These are phyloP conservation scores for Ceratorhiza oryzae-sativae DNA, from an alignment of 1,284 basidiomycete genomes.

Conservation along the genomic window DNA sequence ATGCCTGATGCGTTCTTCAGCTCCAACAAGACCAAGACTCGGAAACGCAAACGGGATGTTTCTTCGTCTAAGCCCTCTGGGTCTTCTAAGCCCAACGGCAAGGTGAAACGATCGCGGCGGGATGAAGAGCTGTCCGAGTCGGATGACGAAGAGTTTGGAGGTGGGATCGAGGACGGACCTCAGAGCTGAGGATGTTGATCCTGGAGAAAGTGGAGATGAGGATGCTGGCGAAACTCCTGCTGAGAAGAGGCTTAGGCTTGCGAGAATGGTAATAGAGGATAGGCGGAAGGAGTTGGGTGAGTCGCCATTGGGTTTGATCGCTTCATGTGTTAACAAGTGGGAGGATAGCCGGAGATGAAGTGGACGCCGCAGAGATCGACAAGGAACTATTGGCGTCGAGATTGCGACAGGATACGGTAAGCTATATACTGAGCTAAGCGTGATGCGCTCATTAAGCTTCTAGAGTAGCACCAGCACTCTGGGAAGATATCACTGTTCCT, in stretches of 20 bases:
- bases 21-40: constrained; percentile 33
- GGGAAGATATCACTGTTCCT: constrained; percentile 86
- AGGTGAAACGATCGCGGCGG: constrained; percentile 41
- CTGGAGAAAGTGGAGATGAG: constrained; percentile 72
- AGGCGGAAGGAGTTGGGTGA: constrained; percentile 80
- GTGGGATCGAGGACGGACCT: constrained; percentile 76
- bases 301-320: constrained; percentile 46
- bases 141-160: constrained; percentile 54
- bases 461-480: constrained; percentile 66
- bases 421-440: constrained; percentile 45
- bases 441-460: background rate
- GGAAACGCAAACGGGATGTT: constrained; percentile 41
- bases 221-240: constrained; percentile 91
- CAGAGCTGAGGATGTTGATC: constrained; percentile 63
- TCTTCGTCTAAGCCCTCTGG: constrained; percentile 35
- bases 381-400: constrained; percentile 88
- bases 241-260: constrained; percentile 89
- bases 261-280: constrained; percentile 87
- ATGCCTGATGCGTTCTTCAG: constrained; percentile 41
- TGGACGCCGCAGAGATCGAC: constrained; percentile 94
- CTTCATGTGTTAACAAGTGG: constrained; percentile 14
- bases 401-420: constrained; percentile 83
- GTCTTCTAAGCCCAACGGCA: constrained; percentile 18
- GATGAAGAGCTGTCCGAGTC: constrained; percentile 81
- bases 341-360: constrained; percentile 75